These are phyloP conservation scores for Nannochloropsis oceanica DNA, from an alignment of 108 stramenopile species.

Conservation along the genomic window DNA sequence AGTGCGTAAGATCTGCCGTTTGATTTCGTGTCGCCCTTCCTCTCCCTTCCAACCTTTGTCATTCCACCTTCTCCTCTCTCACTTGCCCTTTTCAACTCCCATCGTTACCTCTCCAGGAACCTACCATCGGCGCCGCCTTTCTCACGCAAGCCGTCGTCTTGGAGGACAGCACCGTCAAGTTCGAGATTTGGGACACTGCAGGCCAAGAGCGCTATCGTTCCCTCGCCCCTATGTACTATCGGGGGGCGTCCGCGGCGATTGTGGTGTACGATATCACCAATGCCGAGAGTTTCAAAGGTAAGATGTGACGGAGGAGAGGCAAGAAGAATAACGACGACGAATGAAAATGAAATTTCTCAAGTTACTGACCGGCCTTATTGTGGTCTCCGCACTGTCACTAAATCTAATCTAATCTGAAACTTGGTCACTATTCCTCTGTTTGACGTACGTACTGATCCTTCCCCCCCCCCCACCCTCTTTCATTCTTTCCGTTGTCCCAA, in stretches of 20 bases:
- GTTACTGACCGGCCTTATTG: too few species aligned
- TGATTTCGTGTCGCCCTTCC: too few species aligned
- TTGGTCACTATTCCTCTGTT: too few species aligned
- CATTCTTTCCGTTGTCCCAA: slow-evolving; percentile 38
- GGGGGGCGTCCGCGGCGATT: slow-evolving; percentile 70
- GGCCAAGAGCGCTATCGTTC: slow-evolving; percentile 43
- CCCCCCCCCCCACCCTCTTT: background rate
- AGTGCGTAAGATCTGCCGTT: too few species aligned
- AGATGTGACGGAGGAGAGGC: background rate
- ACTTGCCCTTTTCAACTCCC: background rate
- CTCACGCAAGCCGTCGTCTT: slow-evolving; percentile 82
- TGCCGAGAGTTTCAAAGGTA: slow-evolving; percentile 42
- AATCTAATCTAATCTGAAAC: background rate
- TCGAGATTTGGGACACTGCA: slow-evolving; percentile 93
- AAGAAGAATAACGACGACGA: background rate
- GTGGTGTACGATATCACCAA: slow-evolving; percentile 95
- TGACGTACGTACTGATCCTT: background rate
- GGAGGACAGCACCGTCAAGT: slow-evolving; percentile 86
- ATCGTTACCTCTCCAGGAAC: background rate
- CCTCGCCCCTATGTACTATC: slow-evolving; percentile 79
- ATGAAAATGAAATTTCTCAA: too few species aligned
- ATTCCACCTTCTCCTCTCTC: background rate
- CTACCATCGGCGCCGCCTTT: slow-evolving; percentile 63
- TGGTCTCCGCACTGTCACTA: too few species aligned
- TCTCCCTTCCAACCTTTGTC: background rate